phyloP scores from a whole-genome alignment of 257 asterid species.

The Gentiana straminea region DNA sequence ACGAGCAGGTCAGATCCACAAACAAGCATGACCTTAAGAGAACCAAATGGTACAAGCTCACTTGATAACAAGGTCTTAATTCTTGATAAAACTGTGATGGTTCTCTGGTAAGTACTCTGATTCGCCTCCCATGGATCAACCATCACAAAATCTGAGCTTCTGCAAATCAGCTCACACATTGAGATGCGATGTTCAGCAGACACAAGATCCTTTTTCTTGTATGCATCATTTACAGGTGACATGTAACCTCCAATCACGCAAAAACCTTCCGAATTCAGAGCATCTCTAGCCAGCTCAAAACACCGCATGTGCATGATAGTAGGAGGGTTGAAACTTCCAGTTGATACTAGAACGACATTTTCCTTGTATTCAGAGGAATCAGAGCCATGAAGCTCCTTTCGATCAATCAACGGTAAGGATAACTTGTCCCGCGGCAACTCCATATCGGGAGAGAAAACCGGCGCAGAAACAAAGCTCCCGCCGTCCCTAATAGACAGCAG shows the following conservation, averaged over 20 bases:
- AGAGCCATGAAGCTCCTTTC: no score
- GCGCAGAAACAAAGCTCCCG: no score
- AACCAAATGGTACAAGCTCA: slow-evolving; percentile 34
- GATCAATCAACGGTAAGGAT: no score
- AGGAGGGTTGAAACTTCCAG: slow-evolving; percentile 94
- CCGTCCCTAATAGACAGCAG: no score
- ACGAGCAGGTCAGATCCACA: slow-evolving; percentile 91
- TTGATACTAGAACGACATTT: slow-evolving; percentile 58
- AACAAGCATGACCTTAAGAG: slow-evolving; percentile 66
- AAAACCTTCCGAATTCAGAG: slow-evolving; percentile 53
- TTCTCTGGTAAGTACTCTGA: slow-evolving; percentile 67
- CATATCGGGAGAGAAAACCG: no score
- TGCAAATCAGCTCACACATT: slow-evolving; percentile 76
- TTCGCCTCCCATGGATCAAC: slow-evolving; percentile 98
- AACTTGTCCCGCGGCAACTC: no score
- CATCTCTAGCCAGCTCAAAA: slow-evolving; percentile 85
- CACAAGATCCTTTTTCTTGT: slow-evolving; percentile 74
- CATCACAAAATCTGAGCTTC: slow-evolving; percentile 81
- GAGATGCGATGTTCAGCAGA: slow-evolving; percentile 64
- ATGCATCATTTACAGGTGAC: slow-evolving; percentile 89
- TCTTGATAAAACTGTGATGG: slow-evolving; percentile 70
- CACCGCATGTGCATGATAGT: slow-evolving; percentile 89
- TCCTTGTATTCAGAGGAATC: slow-evolving; percentile 2
- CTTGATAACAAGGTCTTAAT: slow-evolving; percentile 36
- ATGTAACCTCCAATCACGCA: slow-evolving; percentile 85